Base-by-base conservation (phyloP, 2,329 filamentous ascomycete species). In the Aspergillus melleus region DNA sequence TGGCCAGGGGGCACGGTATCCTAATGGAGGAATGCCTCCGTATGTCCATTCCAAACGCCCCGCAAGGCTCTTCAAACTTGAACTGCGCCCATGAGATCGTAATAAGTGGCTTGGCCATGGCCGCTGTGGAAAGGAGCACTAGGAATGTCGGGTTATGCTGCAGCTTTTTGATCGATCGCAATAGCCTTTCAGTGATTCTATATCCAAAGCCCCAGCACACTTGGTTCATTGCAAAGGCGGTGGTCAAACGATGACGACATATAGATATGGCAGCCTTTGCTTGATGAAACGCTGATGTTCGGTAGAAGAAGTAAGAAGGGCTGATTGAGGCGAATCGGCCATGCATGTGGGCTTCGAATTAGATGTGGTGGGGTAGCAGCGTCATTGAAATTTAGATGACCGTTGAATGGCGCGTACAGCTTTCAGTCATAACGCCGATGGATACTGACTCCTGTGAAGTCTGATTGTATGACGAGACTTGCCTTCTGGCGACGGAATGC, bases 391-490 rank as follows among this genome's bases (percentile, higher is more conserved):
- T 50, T 52, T 57, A 57, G 47, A 2, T 51, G 54, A 24, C 24
- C 42, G 39, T 29, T 57, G 55, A n/a, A 16, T 44, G 47, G 47
- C 29, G 47, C 47, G 19, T 14, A 49, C 20, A 22, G 12, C 47
- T 22, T 2, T 22, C 5, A 49, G 26, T 49, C 46, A 42, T 32
- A 46, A 50, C 14, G 32, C 30, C 47, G 39, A 57, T 36, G 32
- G 47, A 52, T 57, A 46, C 32, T 36, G 51, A 1, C 36, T 2
- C 42, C 46, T 52, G 20, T 11, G 22, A n/a, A 32, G 49, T 5
- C 55, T 47, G 55, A 29, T 57, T 57, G 49, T 53, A 52, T 46
- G 49, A 49, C 20, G 36, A 47, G 55, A 52, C 22, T 20, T 57
- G 19, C 32, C 16, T 52, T 29, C 29, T 44, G 47, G 46, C 47